Conservation (phyloP, 2,329 filamentous ascomycete species). For the Davidsoniella australis region DNA sequence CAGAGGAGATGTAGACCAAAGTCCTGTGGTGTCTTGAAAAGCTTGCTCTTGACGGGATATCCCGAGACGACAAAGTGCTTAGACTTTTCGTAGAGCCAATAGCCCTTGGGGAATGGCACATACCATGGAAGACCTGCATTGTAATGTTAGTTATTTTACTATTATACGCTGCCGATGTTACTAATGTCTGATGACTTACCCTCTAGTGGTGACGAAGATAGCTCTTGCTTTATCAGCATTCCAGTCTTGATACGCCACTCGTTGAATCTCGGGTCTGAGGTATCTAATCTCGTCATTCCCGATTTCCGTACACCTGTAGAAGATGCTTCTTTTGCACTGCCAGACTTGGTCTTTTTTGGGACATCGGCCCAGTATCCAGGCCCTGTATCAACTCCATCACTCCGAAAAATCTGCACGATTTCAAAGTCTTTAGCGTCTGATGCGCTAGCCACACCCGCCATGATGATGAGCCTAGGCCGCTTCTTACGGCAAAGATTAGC, state of each 20-base stretch:
- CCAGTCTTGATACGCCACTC: constrained; percentile 30
- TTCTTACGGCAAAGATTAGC: too few relatives aligned
- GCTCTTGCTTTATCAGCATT: constrained; percentile 28
- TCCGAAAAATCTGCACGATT: constrained; percentile 26
- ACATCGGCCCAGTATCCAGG: constrained; percentile 27
- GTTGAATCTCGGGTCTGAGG: constrained; percentile 26
- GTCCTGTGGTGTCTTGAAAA: constrained; percentile 36
- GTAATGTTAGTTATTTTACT: neutral
- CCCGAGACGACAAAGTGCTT: constrained; percentile 34
- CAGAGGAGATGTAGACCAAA: constrained; percentile 35
- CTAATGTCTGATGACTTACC: constrained; percentile 10
- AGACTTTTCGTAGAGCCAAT: constrained; percentile 31
- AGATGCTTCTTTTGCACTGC: constrained; percentile 6
- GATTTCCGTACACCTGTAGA: constrained; percentile 21
- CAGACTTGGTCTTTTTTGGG: constrained; percentile 12
- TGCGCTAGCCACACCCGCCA: neutral
- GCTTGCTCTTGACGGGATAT: constrained; percentile 29
- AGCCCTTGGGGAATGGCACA: constrained; percentile 27
- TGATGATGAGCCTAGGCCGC: neutral
- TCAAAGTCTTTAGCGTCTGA: constrained; percentile 19
- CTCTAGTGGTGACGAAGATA: constrained; percentile 25
- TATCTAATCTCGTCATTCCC: constrained; percentile 24
- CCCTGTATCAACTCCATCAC: constrained; percentile 28
- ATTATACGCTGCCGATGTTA: neutral
- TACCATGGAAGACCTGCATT: constrained; percentile 25